These are phyloP conservation scores for Acanthamoeba sp. DNA, from an alignment of 208 protist species.

Conservation along the genomic window DNA sequence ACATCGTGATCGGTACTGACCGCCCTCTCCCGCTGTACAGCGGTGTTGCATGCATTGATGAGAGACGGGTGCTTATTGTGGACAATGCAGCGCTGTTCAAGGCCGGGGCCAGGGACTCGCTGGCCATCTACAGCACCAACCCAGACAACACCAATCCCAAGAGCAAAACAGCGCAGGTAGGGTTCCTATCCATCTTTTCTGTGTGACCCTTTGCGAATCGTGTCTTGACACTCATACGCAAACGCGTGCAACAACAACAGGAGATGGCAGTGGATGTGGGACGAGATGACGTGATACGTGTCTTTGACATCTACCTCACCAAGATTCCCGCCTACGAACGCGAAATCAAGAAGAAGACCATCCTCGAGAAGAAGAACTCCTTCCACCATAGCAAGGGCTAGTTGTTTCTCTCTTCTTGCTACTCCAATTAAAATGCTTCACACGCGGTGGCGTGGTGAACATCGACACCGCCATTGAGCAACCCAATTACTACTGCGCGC, in stretches of 20 bases:
- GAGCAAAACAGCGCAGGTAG: slow-evolving; percentile 73
- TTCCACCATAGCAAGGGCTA: slow-evolving; percentile 53
- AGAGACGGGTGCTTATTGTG: not conserved
- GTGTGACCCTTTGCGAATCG: too few species aligned
- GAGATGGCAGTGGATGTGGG: slow-evolving; percentile 51
- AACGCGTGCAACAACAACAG: too few species aligned
- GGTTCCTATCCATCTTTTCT: too few species aligned
- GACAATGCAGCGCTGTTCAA: slow-evolving; percentile 25
- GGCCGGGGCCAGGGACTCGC: slow-evolving; percentile 42
- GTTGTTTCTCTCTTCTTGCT: not conserved
- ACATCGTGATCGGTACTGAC: slow-evolving; percentile 52
- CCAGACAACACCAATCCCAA: slow-evolving; percentile 68
- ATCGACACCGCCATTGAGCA: too few species aligned
- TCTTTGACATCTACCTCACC: slow-evolving; percentile 65
- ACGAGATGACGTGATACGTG: slow-evolving; percentile 39
- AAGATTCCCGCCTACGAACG: slow-evolving; percentile 69
- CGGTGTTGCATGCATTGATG: not conserved
- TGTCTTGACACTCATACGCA: too few species aligned
- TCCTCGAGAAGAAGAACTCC: slow-evolving; percentile 70
- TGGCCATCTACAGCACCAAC: slow-evolving; percentile 75
- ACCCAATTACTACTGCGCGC: too few species aligned
- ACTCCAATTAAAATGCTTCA: too few species aligned
- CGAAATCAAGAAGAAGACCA: slow-evolving; percentile 70
- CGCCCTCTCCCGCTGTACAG: too few species aligned
- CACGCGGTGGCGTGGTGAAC: too few species aligned